phyloP scores from a whole-genome alignment of 306 rosid genomes.

The Fragaria ananassa region DNA sequence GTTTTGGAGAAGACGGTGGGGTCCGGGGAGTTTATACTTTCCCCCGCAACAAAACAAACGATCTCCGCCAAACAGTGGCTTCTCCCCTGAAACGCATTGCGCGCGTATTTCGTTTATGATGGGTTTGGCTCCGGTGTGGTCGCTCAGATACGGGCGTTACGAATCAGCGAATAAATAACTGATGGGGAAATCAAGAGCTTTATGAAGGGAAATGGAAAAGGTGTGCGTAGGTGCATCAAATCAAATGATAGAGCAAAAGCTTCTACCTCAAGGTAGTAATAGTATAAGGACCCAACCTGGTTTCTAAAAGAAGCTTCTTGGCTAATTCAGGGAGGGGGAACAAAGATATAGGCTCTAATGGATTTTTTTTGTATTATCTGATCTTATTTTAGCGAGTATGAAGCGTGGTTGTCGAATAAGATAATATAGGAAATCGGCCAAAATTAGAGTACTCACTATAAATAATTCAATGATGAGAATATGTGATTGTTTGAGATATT shows the following conservation, averaged over 20 bases:
- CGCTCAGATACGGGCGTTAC: not conserved
- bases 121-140: conserved; percentile 19
- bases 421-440: not conserved
- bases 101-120: conserved; percentile 3
- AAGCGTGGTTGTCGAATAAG: not conserved
- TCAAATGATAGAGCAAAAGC: not conserved
- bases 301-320: not conserved
- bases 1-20: not conserved
- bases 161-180: not conserved
- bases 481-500: not conserved
- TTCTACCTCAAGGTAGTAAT: not conserved
- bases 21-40: not conserved
- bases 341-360: not conserved
- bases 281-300: not conserved
- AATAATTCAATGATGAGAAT: not conserved
- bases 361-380: not conserved
- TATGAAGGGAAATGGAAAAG: not conserved
- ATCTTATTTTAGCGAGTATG: not conserved
- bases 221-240: not conserved
- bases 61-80: not conserved
- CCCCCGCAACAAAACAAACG: conserved; percentile 19
- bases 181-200: not conserved
- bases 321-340: not conserved
- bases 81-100: conserved; percentile 21
- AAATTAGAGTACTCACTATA: not conserved